Percentiles rank a stretch among this genome's conserved stretches.
Conservation (phyloP, 164 flowering plant genomes). For the Vitis labrusca region DNA sequence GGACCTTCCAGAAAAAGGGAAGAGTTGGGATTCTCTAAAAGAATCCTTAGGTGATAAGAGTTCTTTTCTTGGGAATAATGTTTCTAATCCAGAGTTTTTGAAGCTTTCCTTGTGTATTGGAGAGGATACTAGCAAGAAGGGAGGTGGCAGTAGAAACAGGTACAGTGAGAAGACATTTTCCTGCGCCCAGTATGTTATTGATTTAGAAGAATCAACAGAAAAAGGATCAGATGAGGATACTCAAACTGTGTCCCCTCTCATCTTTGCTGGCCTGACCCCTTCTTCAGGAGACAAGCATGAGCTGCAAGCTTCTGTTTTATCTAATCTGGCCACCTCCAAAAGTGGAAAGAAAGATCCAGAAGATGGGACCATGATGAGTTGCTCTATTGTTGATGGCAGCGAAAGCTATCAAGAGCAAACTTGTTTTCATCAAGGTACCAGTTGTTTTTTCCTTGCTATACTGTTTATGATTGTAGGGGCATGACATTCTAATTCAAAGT, state of each 20-base stretch:
- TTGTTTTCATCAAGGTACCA: slow-evolving; percentile 14
- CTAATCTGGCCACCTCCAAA: slow-evolving; percentile 9
- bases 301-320: slow-evolving; percentile 11
- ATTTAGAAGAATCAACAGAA: slow-evolving; percentile 35
- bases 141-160: slow-evolving; percentile 6
- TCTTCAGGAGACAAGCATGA: slow-evolving; percentile 15
- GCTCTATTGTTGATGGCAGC: slow-evolving; percentile 5
- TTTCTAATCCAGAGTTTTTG: slow-evolving; percentile 21
- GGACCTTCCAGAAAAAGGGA: slow-evolving; percentile 7
- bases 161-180: slow-evolving; percentile 8
- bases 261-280: slow-evolving; percentile 10
- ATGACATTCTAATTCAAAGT: neutral
- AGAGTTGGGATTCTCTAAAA: neutral
- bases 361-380: slow-evolving; percentile 3
- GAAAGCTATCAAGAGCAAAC: slow-evolving; percentile 8
- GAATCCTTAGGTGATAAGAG: slow-evolving; percentile 1
- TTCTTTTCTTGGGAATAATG: slow-evolving; percentile 4
- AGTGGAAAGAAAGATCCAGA: slow-evolving; percentile 10
- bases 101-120: slow-evolving; percentile 32
- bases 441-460: neutral
- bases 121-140: slow-evolving; percentile 12
- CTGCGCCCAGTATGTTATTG: slow-evolving; percentile 20
- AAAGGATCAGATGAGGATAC: slow-evolving; percentile 11
- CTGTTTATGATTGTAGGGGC: slow-evolving; percentile 1
- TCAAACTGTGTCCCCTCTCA: neutral